Conservation (phyloP, 2,329 filamentous ascomycete species). For the Mariannaea sp. region DNA sequence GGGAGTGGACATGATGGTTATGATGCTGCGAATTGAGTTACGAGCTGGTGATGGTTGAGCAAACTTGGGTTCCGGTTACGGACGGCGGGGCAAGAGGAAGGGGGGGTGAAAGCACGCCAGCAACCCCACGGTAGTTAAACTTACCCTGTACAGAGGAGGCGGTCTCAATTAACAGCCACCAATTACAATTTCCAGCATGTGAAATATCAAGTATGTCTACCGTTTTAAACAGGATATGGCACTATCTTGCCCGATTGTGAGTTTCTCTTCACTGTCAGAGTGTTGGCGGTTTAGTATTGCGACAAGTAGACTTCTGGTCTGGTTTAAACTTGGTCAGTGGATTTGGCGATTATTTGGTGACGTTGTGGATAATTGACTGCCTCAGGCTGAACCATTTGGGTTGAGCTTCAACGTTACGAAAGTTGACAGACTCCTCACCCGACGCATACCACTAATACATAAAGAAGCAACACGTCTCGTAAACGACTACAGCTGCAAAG, state of each 20-base stretch:
- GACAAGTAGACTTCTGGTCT: no score
- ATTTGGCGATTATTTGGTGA: not conserved
- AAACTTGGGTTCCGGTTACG: constrained; percentile 43
- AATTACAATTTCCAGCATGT: constrained; percentile 9
- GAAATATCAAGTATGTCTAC: not conserved
- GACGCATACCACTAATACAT: constrained; percentile 3
- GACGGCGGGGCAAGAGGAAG: constrained; percentile 43
- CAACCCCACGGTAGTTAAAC: constrained; percentile 37
- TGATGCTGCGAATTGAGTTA: constrained; percentile 18
- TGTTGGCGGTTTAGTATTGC: no score
- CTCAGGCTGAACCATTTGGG: constrained; percentile 29
- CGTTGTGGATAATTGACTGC: constrained; percentile 25
- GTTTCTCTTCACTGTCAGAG: no score
- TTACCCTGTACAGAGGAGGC: constrained; percentile 31
- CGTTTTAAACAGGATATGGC: not conserved
- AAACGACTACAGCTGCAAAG: constrained; percentile 14
- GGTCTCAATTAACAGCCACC: constrained; percentile 13
- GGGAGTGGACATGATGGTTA: constrained; percentile 47
- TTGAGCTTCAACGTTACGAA: not conserved
- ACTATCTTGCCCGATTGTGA: not conserved
- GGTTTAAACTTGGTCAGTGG: no score
- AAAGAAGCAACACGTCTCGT: not conserved
- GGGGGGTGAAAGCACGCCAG: constrained; percentile 28
- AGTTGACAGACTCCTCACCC: constrained; percentile 1
- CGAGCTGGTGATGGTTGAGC: constrained; percentile 33